Evolutionary conservation across 352 stramenopile genomes (phyloP), one percentile per base, ranked within the genome.

Genomic region (Phytophthora palmivora): DNA sequence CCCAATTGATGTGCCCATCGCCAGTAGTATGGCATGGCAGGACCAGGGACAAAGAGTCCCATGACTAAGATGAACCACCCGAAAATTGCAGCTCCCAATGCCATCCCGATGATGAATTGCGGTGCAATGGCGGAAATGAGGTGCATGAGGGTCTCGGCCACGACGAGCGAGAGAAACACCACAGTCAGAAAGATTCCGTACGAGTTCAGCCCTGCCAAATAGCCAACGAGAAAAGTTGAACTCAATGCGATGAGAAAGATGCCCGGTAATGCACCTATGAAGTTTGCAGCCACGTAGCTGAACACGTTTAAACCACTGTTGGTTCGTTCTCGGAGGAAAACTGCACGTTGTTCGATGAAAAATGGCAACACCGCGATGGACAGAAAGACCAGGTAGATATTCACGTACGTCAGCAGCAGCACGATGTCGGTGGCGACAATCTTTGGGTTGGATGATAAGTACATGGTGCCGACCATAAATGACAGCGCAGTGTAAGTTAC

Each of bases 381-480:
- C 74, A 97, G 94, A 62, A 95, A 97, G 38, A 94, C 84, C 18
- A 97, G 77, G 55, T 96, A 97, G 15, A 88, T 87, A 34, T 92
- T 82, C 16, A 93, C 78, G 68, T 92, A 96, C 47, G 95, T 95
- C 6, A 97, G 57, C 33, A 97, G 56, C 19, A 83, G 67, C n/a
- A 84, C 74, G 16, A 81, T 70, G 41, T 77, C 63, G 0, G 53
- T 32, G 18, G 61, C 41, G 50, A 75, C 67, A 12, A 68, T 44
- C 14, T 46, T 50, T 10, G 43, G 37, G 16, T 68, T 68, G 8
- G 81, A 63, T n/a, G 47, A 69, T 10, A 88, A 43, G 63, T 86
- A 91, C 78, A 93, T 89, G 11, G 82, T 86, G 21, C 84, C 82
- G 21, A 86, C 59, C 78, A 88, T 84, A 37, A 84, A 48, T n/a